phyloP scores from a whole-genome alignment of 2,329 filamentous ascomycete species.

The Fusarium stilboides region DNA sequence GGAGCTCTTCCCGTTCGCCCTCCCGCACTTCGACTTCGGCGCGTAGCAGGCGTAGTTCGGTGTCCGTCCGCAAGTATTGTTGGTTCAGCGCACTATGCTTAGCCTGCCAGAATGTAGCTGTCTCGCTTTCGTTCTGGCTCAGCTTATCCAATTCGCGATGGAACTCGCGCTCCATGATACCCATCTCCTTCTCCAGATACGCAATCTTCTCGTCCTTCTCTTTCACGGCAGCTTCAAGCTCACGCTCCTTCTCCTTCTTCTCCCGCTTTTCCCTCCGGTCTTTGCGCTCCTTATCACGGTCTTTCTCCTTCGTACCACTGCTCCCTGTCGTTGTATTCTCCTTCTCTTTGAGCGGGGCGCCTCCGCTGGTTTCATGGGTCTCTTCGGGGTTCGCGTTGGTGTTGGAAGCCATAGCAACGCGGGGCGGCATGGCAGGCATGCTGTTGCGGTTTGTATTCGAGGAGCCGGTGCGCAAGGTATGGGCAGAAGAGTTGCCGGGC shows the following conservation, averaged over 20 bases:
- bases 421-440: conserved; percentile 52
- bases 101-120: conserved; percentile 70
- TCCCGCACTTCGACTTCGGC: conserved; percentile 65
- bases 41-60: conserved; percentile 66
- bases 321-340: conserved; percentile 53
- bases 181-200: conserved; percentile 67
- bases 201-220: conserved; percentile 69
- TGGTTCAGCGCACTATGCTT: conserved; percentile 69
- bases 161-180: conserved; percentile 68
- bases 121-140: conserved; percentile 69
- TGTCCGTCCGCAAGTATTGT: conserved; percentile 67
- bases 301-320: conserved; percentile 51
- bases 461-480: conserved; percentile 43
- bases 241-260: conserved; percentile 46
- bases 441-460: conserved; percentile 51
- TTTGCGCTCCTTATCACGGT: conserved; percentile 50
- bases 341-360: conserved; percentile 49
- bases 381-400: conserved; percentile 46
- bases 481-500: conserved; percentile 46
- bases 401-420: conserved; percentile 50
- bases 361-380: conserved; percentile 48
- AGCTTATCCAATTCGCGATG: conserved; percentile 67
- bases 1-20: conserved; percentile 65
- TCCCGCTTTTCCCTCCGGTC: conserved; percentile 47
- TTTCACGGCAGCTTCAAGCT: conserved; percentile 53